Conservation (phyloP, 768 basidiomycete species). For the Floccularia luteovirens region DNA sequence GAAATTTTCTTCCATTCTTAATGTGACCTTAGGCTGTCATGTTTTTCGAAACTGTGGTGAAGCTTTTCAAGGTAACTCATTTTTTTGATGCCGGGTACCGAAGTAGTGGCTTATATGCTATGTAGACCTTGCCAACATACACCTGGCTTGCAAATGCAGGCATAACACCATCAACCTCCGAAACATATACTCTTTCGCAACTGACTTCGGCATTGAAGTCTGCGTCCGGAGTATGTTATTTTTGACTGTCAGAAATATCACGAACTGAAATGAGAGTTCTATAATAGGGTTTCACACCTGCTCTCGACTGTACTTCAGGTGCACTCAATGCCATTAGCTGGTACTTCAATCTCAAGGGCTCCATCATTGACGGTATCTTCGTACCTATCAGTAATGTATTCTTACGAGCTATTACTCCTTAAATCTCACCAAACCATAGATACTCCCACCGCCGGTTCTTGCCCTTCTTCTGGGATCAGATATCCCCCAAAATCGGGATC, state of each 20-base stretch:
- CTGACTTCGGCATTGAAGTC: constrained; percentile 47
- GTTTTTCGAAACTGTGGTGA: constrained; percentile 54
- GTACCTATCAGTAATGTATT: constrained; percentile 43
- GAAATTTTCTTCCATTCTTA: background rate
- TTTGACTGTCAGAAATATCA: background rate
- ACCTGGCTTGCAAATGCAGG: constrained; percentile 64
- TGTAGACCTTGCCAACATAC: constrained; percentile 61
- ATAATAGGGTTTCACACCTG: constrained; percentile 35
- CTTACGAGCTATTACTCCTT: background rate
- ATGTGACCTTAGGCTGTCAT: constrained; percentile 44
- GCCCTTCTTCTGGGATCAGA: constrained; percentile 48
- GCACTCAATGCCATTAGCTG: constrained; percentile 37
- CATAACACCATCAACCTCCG: constrained; percentile 56
- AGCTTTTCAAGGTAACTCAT: constrained; percentile 47
- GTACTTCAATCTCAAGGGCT: constrained; percentile 62
- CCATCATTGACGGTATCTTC: constrained; percentile 59
- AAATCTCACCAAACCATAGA: constrained; percentile 22
- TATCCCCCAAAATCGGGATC: constrained; percentile 49
- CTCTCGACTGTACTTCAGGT: constrained; percentile 22
- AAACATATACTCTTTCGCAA: constrained; percentile 49
- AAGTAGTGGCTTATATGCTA: constrained; percentile 7
- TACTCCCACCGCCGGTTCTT: constrained; percentile 39
- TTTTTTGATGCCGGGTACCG: constrained; percentile 19
- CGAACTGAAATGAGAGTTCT: constrained; percentile 5
- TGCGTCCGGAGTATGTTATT: constrained; percentile 39